Evolutionary conservation across 129 eudicot genomes (phyloP).

Genomic region (Escallonia herrerae): DNA sequence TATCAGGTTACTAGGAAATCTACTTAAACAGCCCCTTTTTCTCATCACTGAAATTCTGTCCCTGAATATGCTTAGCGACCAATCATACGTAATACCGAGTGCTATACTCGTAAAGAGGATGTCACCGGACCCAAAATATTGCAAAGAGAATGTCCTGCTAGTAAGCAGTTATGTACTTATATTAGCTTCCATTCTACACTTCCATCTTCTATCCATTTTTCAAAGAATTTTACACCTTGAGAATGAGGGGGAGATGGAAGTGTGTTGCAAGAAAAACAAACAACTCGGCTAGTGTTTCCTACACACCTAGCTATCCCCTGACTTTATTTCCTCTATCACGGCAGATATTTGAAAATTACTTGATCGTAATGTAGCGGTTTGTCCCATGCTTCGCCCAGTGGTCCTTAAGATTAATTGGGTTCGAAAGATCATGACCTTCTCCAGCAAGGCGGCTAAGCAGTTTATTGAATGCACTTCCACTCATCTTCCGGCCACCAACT

Average conservation of each 20-base stretch:
- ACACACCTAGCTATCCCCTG: not conserved
- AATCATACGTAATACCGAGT: no score
- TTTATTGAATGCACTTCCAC: slow-evolving; percentile 87
- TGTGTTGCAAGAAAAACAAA: not conserved
- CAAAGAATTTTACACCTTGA: no score
- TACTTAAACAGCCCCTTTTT: no score
- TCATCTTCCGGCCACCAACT: slow-evolving; percentile 92
- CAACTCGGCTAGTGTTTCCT: not conserved
- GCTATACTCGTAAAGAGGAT: no score
- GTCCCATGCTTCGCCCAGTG: slow-evolving; percentile 99
- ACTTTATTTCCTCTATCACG: not conserved
- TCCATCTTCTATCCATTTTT: no score
- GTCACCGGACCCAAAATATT: no score
- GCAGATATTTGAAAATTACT: slow-evolving; percentile 21
- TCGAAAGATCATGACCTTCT: slow-evolving; percentile 77
- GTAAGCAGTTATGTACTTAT: no score
- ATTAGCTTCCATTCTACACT: no score
- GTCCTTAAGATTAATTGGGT: slow-evolving; percentile 77
- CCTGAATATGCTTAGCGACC: no score
- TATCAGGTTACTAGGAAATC: no score
- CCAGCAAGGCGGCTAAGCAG: slow-evolving; percentile 73
- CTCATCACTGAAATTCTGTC: no score
- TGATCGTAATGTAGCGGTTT: slow-evolving; percentile 87
- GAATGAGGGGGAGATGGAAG: not conserved
- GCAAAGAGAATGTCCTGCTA: no score